phyloP scores from a whole-genome alignment of 495 filamentous ascomycete genomes.

The Penicillium paxilli region DNA sequence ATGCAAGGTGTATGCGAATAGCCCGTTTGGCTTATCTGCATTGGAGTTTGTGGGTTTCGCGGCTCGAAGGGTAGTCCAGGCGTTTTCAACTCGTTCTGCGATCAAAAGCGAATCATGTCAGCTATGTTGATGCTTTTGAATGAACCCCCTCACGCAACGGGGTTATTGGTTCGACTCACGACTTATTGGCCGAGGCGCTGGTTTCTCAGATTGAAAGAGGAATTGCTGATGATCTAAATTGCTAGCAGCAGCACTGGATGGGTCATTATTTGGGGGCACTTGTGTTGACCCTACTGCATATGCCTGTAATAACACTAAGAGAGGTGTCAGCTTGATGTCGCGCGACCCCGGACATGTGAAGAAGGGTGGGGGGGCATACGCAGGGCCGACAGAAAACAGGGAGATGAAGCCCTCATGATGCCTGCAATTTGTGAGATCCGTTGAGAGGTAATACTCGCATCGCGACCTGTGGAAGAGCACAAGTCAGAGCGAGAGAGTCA shows the following conservation, averaged over 20 bases:
- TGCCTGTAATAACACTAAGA: constrained; percentile 38
- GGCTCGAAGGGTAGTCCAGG: constrained; percentile 34
- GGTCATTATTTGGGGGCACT: constrained; percentile 18
- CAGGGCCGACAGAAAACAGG: constrained; percentile 40
- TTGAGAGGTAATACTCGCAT: constrained; percentile 37
- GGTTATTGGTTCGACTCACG: constrained; percentile 25
- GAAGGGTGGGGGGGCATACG: constrained; percentile 27
- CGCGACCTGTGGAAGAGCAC: constrained; percentile 26
- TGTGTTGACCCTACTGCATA: constrained; percentile 31
- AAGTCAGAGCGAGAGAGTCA: constrained; percentile 5
- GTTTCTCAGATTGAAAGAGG: constrained; percentile 16
- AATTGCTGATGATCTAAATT: constrained; percentile 16
- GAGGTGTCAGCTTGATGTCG: constrained; percentile 25
- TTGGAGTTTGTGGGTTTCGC: constrained; percentile 26
- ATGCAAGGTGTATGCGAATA: constrained; percentile 46
- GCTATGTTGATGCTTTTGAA: constrained; percentile 1
- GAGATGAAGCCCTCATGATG: constrained; percentile 44
- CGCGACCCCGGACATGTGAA: background rate
- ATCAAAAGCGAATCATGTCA: background rate
- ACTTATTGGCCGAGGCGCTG: constrained; percentile 26
- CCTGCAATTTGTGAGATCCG: constrained; percentile 19
- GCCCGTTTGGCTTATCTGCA: constrained; percentile 42
- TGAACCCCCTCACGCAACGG: constrained; percentile 5
- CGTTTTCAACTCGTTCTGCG: constrained; percentile 39
- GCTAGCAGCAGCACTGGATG: constrained; percentile 15